Base-by-base conservation (phyloP, 1,284 basidiomycete species). In the Erythrobasidium hasegawianum region DNA sequence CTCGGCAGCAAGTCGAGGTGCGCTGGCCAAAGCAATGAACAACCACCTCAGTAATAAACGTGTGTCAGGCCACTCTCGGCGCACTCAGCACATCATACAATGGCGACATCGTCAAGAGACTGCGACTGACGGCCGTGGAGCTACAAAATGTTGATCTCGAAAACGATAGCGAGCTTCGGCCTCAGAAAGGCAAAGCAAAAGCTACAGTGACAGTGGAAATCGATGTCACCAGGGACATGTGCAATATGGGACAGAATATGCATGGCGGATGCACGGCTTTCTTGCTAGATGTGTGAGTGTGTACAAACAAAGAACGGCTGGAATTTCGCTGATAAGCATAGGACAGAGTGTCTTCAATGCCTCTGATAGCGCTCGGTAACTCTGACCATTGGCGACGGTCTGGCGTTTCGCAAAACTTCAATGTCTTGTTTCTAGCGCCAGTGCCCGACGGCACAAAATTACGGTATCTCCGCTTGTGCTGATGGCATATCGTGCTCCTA, bases 341-440 rank as follows among this genome's bases (percentile, higher is more conserved):
- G 18, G 22, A 18, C 52, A 52, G 52, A 11, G 29, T 53, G 14
- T 64, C 61, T 5, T 64, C 61, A 7, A 20, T 64, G 54, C 61
- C 61, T 38, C 54, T 64, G 11, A 64, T 64, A 22, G 61, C 61
- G 22, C 24, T 64, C 26, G 55, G 53, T 20, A 57, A 64, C 26
- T 14, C 29, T 14, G 53, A 64, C 11, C 41, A 39, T 2, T 64
- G 61, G 61, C 38, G 33, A 2, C 45, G 53, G 3, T 64, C 61
- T 18, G 61, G 61, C 16, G 61, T 64, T 2, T 64, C 61, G 16
- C 61, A 64, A 22, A 64, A 64, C 29, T 64, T 64, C 54, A 64
- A 64, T 26, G 49, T 64, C 10, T 57, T 64, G 53, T 57, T 64
- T 41, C 52, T 64, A 41, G 40, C 39, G 2, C 52, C 61, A 24